Evolutionary conservation across 164 flowering plant genomes (phyloP), one percentile per base, ranked within the genome.

Genomic region (Berberis thunbergii): DNA sequence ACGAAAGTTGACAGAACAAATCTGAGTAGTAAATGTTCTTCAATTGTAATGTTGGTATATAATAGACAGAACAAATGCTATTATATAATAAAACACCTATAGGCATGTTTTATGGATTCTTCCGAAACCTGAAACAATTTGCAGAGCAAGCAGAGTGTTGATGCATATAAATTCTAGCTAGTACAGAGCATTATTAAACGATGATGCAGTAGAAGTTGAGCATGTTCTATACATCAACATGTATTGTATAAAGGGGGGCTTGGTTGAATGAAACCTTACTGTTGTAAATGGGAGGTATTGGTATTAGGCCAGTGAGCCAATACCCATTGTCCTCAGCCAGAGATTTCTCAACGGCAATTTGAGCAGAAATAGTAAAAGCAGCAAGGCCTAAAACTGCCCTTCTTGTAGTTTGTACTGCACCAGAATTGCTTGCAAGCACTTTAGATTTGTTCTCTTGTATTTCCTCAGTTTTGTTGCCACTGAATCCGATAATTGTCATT

Each of bases 291-390:
- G 81, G 57, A 56, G 89, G 95, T 2, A 75, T 60, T 7, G 86
- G 81, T 8, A 92, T 9, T 10, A 85, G 96, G 8, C 78, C 78
- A 46, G 67, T 67, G 56, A 76, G 13, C 85, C 86, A 87, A 43
- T 60, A 78, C 2, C 88, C 89, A 64, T 84, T 86, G 50, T 80
- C 89, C 3, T 80, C 85, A 3, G 95, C 96, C 0, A 74, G 74
- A 11, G 90, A 70, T n/a, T 59, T 63, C 40, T 61, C 78, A 42
- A 59, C 63, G 63, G 70, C 58, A 9, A 73, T 62, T 13, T 57
- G 69, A 7, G 67, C 69, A 45, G 80, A 54, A 42, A 91, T 59
- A 40, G 80, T 75, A 41, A 76, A 40, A 2, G 91, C 76, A 39
- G 82, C 79, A 60, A 87, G 73, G 66, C 89, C 77, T 68, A 89